phyloP scores from a whole-genome alignment of 2,329 filamentous ascomycete species.

The Corynespora cassiicola region DNA sequence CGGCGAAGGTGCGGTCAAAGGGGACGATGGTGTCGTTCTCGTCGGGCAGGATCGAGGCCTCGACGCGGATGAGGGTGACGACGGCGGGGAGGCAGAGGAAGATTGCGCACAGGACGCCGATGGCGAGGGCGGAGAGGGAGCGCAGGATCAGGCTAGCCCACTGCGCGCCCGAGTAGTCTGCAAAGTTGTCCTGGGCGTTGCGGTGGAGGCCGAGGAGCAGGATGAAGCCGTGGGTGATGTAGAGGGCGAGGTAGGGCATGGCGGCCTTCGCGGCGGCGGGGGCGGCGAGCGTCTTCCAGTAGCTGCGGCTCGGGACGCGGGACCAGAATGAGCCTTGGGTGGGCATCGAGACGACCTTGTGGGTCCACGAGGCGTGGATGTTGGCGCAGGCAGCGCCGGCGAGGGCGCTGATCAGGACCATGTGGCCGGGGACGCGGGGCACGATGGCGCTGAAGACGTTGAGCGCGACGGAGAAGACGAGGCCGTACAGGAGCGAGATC shows the following conservation, averaged over 20 bases:
- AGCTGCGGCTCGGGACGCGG: slow-evolving; percentile 71
- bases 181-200: slow-evolving; percentile 39
- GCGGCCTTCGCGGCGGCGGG: slow-evolving; percentile 71
- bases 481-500: slow-evolving; percentile 50
- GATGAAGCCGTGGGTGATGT: slow-evolving; percentile 56
- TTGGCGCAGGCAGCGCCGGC: slow-evolving; percentile 69
- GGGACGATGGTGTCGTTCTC: slow-evolving; percentile 84
- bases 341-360: slow-evolving; percentile 79
- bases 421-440: slow-evolving; percentile 49
- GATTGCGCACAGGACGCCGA: slow-evolving; percentile 60
- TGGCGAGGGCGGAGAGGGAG: slow-evolving; percentile 41
- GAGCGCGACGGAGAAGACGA: slow-evolving; percentile 45
- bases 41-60: slow-evolving; percentile 84
- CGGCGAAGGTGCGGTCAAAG: slow-evolving; percentile 86
- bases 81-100: slow-evolving; percentile 79
- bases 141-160: slow-evolving; percentile 49
- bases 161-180: slow-evolving; percentile 39
- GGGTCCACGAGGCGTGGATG: slow-evolving; percentile 80
- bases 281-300: slow-evolving; percentile 72
- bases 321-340: slow-evolving; percentile 66
- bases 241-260: slow-evolving; percentile 60
- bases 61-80: slow-evolving; percentile 80
- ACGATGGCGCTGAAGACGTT: slow-evolving; percentile 53
- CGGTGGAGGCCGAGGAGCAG: slow-evolving; percentile 45
- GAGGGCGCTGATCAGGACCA: slow-evolving; percentile 62